These are phyloP conservation scores for Volvox carteri DNA, from an alignment of 163 green algal species.

Conservation along the genomic window DNA sequence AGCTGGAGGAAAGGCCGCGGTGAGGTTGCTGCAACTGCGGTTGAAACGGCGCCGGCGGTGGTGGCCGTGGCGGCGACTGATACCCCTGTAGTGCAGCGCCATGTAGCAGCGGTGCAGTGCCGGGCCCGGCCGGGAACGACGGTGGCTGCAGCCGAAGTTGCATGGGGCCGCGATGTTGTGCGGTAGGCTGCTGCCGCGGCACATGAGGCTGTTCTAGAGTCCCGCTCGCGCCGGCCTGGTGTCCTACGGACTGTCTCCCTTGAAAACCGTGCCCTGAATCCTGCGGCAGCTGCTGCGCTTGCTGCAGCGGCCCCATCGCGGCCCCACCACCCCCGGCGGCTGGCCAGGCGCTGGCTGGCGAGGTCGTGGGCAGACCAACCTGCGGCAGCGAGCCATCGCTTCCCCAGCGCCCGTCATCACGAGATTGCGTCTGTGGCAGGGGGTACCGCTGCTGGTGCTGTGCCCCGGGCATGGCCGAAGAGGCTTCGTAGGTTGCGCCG, in stretches of 20 bases:
- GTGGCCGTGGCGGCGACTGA: background rate
- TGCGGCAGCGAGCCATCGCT: background rate
- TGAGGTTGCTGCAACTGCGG: background rate
- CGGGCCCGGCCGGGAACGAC: background rate
- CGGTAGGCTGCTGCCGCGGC: background rate
- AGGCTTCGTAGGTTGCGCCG: background rate
- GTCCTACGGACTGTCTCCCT: background rate
- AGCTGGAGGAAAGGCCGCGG: background rate
- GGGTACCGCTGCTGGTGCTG: conserved; percentile 23
- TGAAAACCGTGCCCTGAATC: background rate
- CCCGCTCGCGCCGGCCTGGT: background rate
- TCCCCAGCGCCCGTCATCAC: background rate
- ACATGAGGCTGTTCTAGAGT: background rate
- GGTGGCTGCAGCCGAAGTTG: conserved; percentile 25
- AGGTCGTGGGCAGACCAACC: background rate
- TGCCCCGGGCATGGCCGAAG: background rate
- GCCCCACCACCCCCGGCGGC: background rate
- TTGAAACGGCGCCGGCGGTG: background rate
- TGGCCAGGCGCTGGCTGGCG: background rate
- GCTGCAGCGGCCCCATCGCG: background rate
- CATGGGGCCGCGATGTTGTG: background rate
- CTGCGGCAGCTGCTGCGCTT: background rate
- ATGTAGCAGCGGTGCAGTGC: background rate
- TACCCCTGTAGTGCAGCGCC: background rate
- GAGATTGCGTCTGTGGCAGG: background rate